Evolutionary conservation across 371 early-diverging fungal species (phyloP), one percentile per base, ranked within the genome.

Genomic region (Mortierella sp.): DNA sequence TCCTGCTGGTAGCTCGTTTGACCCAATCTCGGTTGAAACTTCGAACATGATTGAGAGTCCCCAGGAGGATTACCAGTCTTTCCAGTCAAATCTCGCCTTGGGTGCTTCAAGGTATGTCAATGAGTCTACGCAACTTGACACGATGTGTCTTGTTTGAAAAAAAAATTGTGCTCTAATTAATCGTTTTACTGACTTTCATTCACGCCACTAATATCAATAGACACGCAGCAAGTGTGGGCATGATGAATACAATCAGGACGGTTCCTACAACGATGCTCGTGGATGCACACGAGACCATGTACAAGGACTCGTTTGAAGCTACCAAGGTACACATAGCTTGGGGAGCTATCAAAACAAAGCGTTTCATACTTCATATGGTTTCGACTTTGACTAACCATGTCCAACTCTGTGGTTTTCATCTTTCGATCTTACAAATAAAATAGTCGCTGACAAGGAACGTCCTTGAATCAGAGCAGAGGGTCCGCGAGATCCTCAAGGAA

Each of bases 21-120:
- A 55, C 8, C 69, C 79, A 13, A 46, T 81, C 43, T 74, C 86
- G 19, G 76, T 81, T 10, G 72, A 81, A 37, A 71, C 79, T 16
- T 85, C 86, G 26, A 85, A 85, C 51, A 85, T 85, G 86, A 76
- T 85, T 14, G 86, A 85, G 67, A 85, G 86, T 64, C 86, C 86
- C 24, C 86, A 85, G 40, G 86, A 85, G 37, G 86, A 85, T 24
- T 85, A 85, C 26, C 86, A 85, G 31, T 81, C 86, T 8, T 85
- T 85, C 64, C 86, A 85, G 74, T 85, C 86, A 40, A 85, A 85
- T 54, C 72, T 85, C 10, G 86, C 86, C 14, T 19, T 54, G 3
- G 79, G 76, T 5, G 79, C 78, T 16, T 76, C 86, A 53, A 71
- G 81, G 79, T 80, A 72, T 31, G 34, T 10, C 37, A 19, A 4